Base-by-base conservation (phyloP, 129 eudicot genomes). In the Flaveria trinervia region DNA sequence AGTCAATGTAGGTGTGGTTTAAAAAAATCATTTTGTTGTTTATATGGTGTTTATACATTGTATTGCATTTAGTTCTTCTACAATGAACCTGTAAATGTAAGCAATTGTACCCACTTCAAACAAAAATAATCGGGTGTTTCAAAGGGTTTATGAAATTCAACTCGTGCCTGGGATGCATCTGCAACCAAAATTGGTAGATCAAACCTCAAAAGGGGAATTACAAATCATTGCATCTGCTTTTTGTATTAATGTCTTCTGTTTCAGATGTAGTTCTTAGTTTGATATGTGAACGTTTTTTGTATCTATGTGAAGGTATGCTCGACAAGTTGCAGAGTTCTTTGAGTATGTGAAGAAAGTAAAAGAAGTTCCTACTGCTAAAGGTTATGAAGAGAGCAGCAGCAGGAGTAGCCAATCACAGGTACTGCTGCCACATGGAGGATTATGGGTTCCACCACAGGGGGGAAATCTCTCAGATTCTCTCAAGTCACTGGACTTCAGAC, bases 261-360 rank as follows among this genome's bases (percentile, higher is more conserved):
- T 57, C 33, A 6, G 36, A 20, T 20, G 0, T 20, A 20, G 15
- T 14, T 16, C 23, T 25, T 17, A n/a, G 64, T 52, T 74, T 26
- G 10, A 66, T 33, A 3, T 54, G 7, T 70, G 8, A 36, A 33
- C 5, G 0, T 15, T 5, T 44, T 70, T 33, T 23, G 5, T 20
- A 45, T 30, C 15, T 69, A 23, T 65, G 65, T 86, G 89, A 78
- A 93, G 98, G 89, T 93, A 90, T 82, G 98, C 98, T 75, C 95
- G 94, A 68, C 98, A 93, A 90, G 98, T 93, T 57, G 97, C 98
- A 0, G 89, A 93, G 76, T 93, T 93, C 69, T 93, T 93, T 54
- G 88, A 89, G 78, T 93, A 82, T 64, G 98, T 93, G 83, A 90
- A 93, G 92, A 88, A 85, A 59, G 84, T 73, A 76, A 90, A 90